A percentile compares a stretch with the other conserved stretches of the same genome.
Conservation (phyloP, 805 yeast genomes). For the Pichia exigua region DNA sequence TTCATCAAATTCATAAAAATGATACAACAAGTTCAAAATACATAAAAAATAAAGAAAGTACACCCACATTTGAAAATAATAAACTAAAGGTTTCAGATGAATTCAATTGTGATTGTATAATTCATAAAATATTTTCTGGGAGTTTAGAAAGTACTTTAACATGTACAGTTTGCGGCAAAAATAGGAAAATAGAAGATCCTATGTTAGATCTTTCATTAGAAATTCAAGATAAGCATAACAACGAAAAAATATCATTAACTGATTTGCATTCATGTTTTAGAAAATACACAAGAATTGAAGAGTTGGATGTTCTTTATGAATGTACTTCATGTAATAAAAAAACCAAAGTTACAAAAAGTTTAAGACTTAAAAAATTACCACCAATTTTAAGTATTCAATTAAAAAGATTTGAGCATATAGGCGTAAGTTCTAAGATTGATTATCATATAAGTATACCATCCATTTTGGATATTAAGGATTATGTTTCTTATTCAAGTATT, state of each 20-base stretch:
- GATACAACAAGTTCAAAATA: constrained; percentile 24
- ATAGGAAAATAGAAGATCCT: constrained; percentile 75
- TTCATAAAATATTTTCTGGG: constrained; percentile 80
- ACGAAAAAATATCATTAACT: constrained; percentile 15
- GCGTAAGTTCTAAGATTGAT: constrained; percentile 63
- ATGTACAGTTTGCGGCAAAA: constrained; percentile 60
- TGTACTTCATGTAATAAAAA: constrained; percentile 59
- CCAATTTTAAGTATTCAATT: constrained; percentile 77
- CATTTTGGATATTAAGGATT: constrained; percentile 63
- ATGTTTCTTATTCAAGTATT: constrained; percentile 25
- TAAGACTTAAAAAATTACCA: constrained; percentile 63
- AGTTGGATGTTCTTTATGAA: constrained; percentile 61
- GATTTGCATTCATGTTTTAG: constrained; percentile 58
- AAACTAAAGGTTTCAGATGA: background rate
- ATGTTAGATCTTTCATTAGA: constrained; percentile 84
- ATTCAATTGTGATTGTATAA: constrained; percentile 58
- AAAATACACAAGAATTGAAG: constrained; percentile 72
- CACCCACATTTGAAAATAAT: background rate
- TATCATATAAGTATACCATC: constrained; percentile 66
- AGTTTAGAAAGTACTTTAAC: constrained; percentile 69
- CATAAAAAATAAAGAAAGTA: constrained; percentile 16
- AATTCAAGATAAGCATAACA: constrained; percentile 34
- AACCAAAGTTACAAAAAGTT: constrained; percentile 64
- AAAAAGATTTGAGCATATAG: constrained; percentile 65
- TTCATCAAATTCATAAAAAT: constrained; percentile 71